phyloP scores from a whole-genome alignment of 441 rosid genomes.

The Geranium incanum region DNA sequence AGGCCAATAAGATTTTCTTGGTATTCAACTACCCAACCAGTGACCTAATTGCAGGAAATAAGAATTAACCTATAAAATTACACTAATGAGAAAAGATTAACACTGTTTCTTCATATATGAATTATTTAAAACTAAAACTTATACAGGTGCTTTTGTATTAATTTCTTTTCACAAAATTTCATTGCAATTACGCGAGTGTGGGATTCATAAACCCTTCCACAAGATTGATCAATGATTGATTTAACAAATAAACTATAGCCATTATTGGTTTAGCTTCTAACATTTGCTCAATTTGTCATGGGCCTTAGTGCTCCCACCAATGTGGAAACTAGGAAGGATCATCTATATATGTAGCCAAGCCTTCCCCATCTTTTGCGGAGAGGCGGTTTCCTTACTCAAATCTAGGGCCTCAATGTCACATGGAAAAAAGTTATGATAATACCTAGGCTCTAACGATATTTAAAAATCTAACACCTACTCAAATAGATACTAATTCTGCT shows the following conservation, averaged over 20 bases:
- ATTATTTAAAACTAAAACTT: not conserved
- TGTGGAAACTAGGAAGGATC: not conserved
- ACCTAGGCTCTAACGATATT: not conserved
- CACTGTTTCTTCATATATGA: not conserved
- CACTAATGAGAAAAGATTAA: not conserved
- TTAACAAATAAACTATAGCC: not conserved
- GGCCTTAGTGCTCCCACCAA: not conserved
- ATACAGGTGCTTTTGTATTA: not conserved
- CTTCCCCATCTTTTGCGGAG: no score
- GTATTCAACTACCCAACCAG: conserved; percentile 98
- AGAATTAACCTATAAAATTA: conserved; percentile 23
- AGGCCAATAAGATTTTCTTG: conserved; percentile 95
- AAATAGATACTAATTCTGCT: not conserved
- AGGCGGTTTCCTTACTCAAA: no score
- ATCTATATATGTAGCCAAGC: not conserved
- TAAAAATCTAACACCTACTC: not conserved
- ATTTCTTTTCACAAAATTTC: not conserved
- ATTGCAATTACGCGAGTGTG: not conserved
- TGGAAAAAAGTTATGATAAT: not conserved
- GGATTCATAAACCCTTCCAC: conserved; percentile 1
- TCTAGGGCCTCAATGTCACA: not conserved
- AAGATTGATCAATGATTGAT: not conserved
- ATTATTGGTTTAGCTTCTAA: not conserved
- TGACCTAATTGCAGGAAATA: conserved; percentile 51
- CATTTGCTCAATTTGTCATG: not conserved